Conservation (phyloP, 805 yeast genomes). For the Wickerhamiella nectarea region DNA sequence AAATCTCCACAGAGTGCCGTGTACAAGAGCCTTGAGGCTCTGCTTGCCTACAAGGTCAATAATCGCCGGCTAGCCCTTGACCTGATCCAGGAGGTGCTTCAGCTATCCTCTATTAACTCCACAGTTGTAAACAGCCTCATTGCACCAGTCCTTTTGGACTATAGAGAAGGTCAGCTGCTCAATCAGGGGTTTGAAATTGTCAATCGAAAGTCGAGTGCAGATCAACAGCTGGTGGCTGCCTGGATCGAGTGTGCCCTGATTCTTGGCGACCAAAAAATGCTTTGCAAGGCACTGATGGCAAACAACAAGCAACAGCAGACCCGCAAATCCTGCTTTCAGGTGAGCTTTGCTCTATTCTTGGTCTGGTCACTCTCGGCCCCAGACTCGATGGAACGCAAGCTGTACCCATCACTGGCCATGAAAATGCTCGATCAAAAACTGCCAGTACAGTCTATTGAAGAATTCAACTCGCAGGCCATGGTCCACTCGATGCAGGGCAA, state of each 20-base stretch:
- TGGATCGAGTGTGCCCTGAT: slow-evolving; percentile 17
- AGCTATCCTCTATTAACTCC: slow-evolving; percentile 8
- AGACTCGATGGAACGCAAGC: slow-evolving; percentile 32
- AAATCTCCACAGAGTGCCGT: slow-evolving; percentile 46
- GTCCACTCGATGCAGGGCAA: slow-evolving; percentile 33
- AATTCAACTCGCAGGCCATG: slow-evolving; percentile 43
- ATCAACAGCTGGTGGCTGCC: slow-evolving; percentile 15
- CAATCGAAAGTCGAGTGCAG: slow-evolving; percentile 15
- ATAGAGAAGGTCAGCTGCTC: slow-evolving; percentile 24
- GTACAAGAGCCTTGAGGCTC: slow-evolving; percentile 24
- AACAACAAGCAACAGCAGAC: slow-evolving; percentile 16
- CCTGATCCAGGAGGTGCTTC: slow-evolving; percentile 13
- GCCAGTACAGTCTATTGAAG: slow-evolving; percentile 50
- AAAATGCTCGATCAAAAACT: slow-evolving; percentile 39
- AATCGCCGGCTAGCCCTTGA: slow-evolving; percentile 11
- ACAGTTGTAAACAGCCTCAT: slow-evolving; percentile 24
- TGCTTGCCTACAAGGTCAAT: slow-evolving; percentile 9
- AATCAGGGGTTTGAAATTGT: slow-evolving; percentile 17
- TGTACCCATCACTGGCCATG: slow-evolving; percentile 49
- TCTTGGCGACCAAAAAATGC: slow-evolving; percentile 14
- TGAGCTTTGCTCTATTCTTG: slow-evolving; percentile 34
- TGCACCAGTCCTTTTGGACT: slow-evolving; percentile 17
- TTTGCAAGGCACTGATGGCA: slow-evolving; percentile 19
- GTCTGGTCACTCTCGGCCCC: slow-evolving; percentile 28
- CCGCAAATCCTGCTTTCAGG: slow-evolving; percentile 17